A percentile compares a stretch with the other conserved stretches of the same genome.
phyloP scores from a whole-genome alignment of 345 rosid species.

The Xanthoceras sorbifolium region DNA sequence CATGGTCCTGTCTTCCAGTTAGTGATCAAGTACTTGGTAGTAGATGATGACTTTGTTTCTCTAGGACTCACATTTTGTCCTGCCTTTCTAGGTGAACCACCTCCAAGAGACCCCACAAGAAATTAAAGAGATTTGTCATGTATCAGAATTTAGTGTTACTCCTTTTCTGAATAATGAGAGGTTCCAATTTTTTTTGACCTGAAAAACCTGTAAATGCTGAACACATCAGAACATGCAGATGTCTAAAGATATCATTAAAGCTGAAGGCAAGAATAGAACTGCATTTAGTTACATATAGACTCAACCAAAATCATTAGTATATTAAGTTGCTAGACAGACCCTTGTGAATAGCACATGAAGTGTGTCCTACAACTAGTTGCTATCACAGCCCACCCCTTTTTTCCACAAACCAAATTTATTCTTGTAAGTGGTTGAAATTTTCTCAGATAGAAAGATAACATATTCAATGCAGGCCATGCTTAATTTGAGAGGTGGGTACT shows the following conservation, averaged over 20 bases:
- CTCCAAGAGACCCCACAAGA: background rate
- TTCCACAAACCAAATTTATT: background rate
- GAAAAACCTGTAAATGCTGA: background rate
- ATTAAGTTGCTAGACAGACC: background rate
- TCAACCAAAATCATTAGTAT: background rate
- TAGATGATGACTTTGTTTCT: background rate
- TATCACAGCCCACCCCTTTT: background rate
- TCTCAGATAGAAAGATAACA: background rate
- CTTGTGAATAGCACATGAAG: constrained; percentile 16
- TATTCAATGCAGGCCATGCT: background rate
- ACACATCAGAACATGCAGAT: background rate
- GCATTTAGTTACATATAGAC: background rate
- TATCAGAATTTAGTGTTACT: background rate
- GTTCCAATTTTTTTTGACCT: background rate
- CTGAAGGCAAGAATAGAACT: background rate
- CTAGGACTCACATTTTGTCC: background rate
- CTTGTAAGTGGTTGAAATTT: background rate
- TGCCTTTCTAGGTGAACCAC: background rate
- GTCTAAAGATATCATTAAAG: background rate
- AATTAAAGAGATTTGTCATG: background rate
- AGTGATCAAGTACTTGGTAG: constrained; percentile 8
- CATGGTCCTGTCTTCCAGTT: constrained; percentile 30
- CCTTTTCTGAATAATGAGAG: background rate
- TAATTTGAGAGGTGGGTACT: constrained; percentile 4
- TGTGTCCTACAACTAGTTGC: constrained; percentile 7